Evolutionary conservation across 75 land plant genomes (phyloP).

Genomic region (Sequoiadendron giganteum): DNA sequence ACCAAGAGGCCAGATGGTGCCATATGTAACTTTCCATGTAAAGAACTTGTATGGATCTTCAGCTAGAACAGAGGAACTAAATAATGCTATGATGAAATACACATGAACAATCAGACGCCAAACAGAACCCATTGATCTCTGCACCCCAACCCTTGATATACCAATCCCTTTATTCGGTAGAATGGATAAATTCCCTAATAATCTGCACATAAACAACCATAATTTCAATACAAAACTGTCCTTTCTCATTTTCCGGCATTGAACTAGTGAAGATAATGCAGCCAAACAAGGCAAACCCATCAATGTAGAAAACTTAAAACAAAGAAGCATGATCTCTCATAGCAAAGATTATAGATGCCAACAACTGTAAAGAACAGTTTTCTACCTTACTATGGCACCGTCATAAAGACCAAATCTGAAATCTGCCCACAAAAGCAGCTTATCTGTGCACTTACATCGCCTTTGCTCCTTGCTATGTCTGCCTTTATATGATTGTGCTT

Average conservation of each 20-base stretch:
- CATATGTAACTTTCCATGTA: constrained; percentile 3
- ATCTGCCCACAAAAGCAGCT: background rate
- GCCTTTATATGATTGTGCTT: no score
- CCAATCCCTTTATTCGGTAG: background rate
- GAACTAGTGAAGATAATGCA: no score
- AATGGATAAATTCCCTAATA: background rate
- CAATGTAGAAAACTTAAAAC: background rate
- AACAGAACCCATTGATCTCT: background rate
- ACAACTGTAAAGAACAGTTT: no score
- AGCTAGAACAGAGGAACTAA: background rate
- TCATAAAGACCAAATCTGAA: background rate
- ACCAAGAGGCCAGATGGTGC: background rate
- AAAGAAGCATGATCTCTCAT: background rate
- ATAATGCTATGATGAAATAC: background rate
- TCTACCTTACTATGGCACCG: no score
- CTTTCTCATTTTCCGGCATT: no score
- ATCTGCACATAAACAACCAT: background rate
- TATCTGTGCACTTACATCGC: background rate
- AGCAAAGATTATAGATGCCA: background rate
- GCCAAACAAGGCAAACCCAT: background rate
- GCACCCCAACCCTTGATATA: background rate
- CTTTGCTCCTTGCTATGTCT: background rate
- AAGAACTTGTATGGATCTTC: constrained; percentile 7
- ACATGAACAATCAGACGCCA: background rate
- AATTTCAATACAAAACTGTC: background rate